A percentile compares a stretch with the other conserved stretches of the same genome.
Evolutionary conservation across 2,329 filamentous ascomycete species (phyloP).

Genomic region (Claviceps purpurea): DNA sequence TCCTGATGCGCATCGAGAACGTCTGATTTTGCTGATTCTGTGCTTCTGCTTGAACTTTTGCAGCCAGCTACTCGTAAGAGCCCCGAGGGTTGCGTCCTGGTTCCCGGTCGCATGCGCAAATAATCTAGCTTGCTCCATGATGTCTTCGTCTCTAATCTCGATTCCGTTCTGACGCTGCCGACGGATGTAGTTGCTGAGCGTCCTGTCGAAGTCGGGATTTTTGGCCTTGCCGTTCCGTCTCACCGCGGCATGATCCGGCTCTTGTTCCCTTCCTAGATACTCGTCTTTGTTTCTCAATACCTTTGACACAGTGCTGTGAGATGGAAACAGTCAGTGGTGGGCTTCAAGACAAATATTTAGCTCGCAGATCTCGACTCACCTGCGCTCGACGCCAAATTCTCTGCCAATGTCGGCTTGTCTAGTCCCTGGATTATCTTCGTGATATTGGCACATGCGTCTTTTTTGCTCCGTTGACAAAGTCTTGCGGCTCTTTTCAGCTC

Average conservation of each 20-base stretch:
- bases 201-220: constrained; percentile 80
- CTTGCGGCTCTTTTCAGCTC: constrained; percentile 55
- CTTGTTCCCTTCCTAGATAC: constrained; percentile 73
- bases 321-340: background rate
- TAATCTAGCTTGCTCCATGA: constrained; percentile 69
- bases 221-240: constrained; percentile 69
- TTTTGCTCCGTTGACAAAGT: constrained; percentile 87
- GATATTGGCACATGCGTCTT: constrained; percentile 84
- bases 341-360: background rate
- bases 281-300: constrained; percentile 90
- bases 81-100: constrained; percentile 57
- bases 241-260: constrained; percentile 42
- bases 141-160: constrained; percentile 63
- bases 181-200: constrained; percentile 73
- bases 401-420: constrained; percentile 96
- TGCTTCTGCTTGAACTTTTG: constrained; percentile 95
- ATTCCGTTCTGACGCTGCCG: constrained; percentile 68
- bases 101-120: constrained; percentile 61
- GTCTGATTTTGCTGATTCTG: constrained; percentile 34
- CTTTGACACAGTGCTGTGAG: constrained; percentile 85
- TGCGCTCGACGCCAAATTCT: constrained; percentile 92
- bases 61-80: constrained; percentile 66
- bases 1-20: constrained; percentile 46
- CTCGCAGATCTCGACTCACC: constrained; percentile 41
- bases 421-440: constrained; percentile 75